phyloP scores from a whole-genome alignment of 495 filamentous ascomycete species.

The Neurospora tetrasperma region DNA sequence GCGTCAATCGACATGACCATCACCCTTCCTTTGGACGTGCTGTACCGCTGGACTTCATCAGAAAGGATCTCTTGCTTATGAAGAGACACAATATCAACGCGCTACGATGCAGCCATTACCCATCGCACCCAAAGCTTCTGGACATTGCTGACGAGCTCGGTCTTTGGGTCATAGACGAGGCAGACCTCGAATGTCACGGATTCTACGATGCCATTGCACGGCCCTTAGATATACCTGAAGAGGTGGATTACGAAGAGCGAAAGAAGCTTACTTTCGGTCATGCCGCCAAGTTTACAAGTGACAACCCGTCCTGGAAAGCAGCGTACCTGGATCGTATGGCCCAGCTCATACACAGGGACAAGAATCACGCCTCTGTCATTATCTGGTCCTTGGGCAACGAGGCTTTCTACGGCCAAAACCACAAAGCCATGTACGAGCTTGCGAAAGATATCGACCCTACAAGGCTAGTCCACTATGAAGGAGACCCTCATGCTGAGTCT shows the following conservation, averaged over 20 bases:
- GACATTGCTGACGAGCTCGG: slow-evolving; percentile 59
- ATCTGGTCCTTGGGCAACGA: slow-evolving; percentile 67
- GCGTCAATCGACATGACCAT: slow-evolving; percentile 57
- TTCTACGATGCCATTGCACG: slow-evolving; percentile 44
- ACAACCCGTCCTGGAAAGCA: slow-evolving; percentile 53
- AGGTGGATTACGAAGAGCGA: slow-evolving; percentile 41
- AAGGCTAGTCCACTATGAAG: slow-evolving; percentile 57
- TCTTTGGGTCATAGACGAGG: slow-evolving; percentile 61
- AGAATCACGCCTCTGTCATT: slow-evolving; percentile 54
- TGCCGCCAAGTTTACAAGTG: slow-evolving; percentile 47
- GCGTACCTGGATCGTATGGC: slow-evolving; percentile 56
- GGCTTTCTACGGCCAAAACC: slow-evolving; percentile 56
- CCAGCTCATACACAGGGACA: slow-evolving; percentile 55
- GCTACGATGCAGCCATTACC: slow-evolving; percentile 52
- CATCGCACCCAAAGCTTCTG: slow-evolving; percentile 46
- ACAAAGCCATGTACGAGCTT: slow-evolving; percentile 53
- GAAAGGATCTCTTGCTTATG: slow-evolving; percentile 52
- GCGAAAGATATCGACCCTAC: slow-evolving; percentile 45
- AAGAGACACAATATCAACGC: slow-evolving; percentile 59
- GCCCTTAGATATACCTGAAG: slow-evolving; percentile 34
- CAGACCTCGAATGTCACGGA: slow-evolving; percentile 61
- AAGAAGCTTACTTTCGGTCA: slow-evolving; percentile 40
- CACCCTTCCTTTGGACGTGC: slow-evolving; percentile 49
- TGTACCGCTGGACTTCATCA: slow-evolving; percentile 47
- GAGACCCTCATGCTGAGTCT: slow-evolving; percentile 44